Evolutionary conservation across 2,329 filamentous ascomycete genomes (phyloP).

Genomic region (Neopestalotiopsis clavispora): DNA sequence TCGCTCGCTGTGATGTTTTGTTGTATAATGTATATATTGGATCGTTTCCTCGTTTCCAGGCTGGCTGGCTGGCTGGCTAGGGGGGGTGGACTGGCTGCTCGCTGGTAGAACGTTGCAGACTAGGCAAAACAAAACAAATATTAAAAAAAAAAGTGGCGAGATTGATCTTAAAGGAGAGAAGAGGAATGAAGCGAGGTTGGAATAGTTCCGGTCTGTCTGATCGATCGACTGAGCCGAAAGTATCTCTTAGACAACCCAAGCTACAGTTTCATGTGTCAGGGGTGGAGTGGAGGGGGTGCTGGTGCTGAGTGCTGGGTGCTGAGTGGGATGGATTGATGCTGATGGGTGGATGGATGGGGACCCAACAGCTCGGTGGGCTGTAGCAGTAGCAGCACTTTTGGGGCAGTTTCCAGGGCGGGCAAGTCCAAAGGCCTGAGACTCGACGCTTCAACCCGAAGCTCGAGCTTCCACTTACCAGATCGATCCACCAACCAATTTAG

Average conservation of each 20-base stretch:
- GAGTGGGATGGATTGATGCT: not conserved
- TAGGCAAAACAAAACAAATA: too few species aligned
- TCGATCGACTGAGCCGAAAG: not conserved
- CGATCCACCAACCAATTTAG: not conserved
- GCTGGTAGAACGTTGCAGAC: too few species aligned
- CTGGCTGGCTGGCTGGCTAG: not conserved
- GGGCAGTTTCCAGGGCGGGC: too few species aligned
- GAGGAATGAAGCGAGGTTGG: not conserved
- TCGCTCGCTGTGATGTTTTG: too few species aligned
- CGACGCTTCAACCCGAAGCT: not conserved
- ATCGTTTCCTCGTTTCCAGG: not conserved
- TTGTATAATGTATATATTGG: not conserved
- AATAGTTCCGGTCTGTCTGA: not conserved
- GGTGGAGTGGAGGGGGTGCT: not conserved
- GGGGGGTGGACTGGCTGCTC: too few species aligned
- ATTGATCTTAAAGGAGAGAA: not conserved
- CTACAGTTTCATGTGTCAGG: conserved; percentile 2
- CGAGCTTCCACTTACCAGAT: not conserved
- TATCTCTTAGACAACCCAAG: not conserved
- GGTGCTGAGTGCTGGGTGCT: too few species aligned
- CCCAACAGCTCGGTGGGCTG: not conserved
- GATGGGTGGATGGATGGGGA: not conserved
- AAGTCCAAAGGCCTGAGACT: not conserved
- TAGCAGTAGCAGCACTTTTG: too few species aligned
- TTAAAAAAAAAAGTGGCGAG: too few species aligned